phyloP scores from a whole-genome alignment of 495 filamentous ascomycete genomes.

The Durotheca rogersii region DNA sequence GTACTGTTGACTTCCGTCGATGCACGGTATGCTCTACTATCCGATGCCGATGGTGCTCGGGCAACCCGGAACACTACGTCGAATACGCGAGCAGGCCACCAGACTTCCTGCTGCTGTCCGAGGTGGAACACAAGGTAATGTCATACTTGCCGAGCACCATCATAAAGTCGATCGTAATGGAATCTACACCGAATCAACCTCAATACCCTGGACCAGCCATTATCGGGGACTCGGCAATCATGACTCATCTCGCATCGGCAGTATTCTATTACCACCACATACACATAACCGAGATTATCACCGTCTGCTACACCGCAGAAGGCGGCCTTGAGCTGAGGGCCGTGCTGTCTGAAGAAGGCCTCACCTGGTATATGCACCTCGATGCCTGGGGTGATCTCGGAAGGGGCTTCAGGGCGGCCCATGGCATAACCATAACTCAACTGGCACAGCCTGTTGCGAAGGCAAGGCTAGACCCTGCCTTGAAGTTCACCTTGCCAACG shows the following conservation, averaged over 20 bases:
- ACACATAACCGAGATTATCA: conserved; percentile 38
- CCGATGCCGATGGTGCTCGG: conserved; percentile 36
- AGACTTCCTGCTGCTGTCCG: conserved; percentile 7
- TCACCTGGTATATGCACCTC: conserved; percentile 39
- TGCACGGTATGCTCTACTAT: conserved; percentile 20
- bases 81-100: background rate
- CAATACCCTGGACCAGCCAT: background rate
- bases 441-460: conserved; percentile 25
- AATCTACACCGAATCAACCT: background rate
- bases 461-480: background rate
- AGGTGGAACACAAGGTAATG: conserved; percentile 24
- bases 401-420: background rate
- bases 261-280: conserved; percentile 38
- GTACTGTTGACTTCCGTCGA: conserved; percentile 23
- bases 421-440: background rate
- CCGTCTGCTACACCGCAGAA: conserved; percentile 33
- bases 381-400: conserved; percentile 23
- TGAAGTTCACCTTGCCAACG: background rate
- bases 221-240: background rate
- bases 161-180: background rate
- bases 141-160: conserved; percentile 17
- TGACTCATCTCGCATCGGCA: conserved; percentile 1
- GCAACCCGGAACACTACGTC: conserved; percentile 40
- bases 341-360: conserved; percentile 24
- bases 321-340: conserved; percentile 38